Evolutionary conservation across 2,329 filamentous ascomycete genomes (phyloP), one percentile per base, ranked within the genome.

Genomic region (Aspergillus floridensis): DNA sequence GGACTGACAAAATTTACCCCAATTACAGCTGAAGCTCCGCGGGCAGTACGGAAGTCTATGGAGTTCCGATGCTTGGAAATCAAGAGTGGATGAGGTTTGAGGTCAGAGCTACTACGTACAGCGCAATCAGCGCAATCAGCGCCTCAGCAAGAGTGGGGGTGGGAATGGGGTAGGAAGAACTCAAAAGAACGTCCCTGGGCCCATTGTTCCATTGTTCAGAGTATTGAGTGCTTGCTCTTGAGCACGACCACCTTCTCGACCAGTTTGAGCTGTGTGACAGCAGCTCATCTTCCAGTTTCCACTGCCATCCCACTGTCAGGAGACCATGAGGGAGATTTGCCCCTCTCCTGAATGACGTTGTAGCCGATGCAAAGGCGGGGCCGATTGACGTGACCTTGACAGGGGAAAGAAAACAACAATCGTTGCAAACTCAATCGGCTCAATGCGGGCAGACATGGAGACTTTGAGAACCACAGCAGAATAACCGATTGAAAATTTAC

Each of bases 21-120:
- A 55, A 21, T 47, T 47, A 12, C 16, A 55, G 55, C 55, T 57
- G 52, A 51, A 57, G 14, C 55, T 51, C 55, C 48, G 38, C 55
- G 19, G 26, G 38, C 14, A 44, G 38, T 6, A 5, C 38, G 32
- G 32, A 44, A 44, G n/a, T 44, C 14, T 12, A 16, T 35, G 32
- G 32, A 12, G 32, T 35, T 35, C 32, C 32, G 32, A 19, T 65
- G 66, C 64, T 70, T 71, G 70, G 63, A 68, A 70, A 71, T 70
- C 69, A 69, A 60, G 41, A 58, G 53, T 59, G 59, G 58, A 38
- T 22, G 58, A 22, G 22, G 29, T 19, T 44, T 19, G 38, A 44
- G 38, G 14, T 44, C 35, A 41, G 38, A 44, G 38, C n/a, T 44
- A n/a, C 11, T 35, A 35, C 32, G 4, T 35, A 35, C 32, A 12